phyloP scores from a whole-genome alignment of 1,284 basidiomycete species.

The Apiotrichum brassicae region DNA sequence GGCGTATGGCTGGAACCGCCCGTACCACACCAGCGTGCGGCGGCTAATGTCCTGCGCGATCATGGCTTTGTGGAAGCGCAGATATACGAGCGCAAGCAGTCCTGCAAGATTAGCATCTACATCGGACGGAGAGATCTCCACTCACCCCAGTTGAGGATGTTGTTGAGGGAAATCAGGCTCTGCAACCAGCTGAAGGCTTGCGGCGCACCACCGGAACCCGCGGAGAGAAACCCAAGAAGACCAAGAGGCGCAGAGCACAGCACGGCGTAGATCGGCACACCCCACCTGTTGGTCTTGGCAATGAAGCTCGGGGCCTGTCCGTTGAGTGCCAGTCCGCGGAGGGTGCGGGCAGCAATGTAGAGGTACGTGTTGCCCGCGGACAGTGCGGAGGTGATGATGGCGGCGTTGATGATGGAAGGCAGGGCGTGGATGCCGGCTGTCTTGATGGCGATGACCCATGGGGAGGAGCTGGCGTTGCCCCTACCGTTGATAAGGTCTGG shows the following conservation, averaged over 20 bases:
- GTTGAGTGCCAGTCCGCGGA: constrained; percentile 56
- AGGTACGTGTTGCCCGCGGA: constrained; percentile 54
- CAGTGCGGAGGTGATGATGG: constrained; percentile 51
- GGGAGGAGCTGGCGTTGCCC: constrained; percentile 55
- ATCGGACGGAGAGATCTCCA: constrained; percentile 64
- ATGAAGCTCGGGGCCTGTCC: constrained; percentile 64
- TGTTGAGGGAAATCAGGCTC: constrained; percentile 55
- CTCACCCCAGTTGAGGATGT: constrained; percentile 57
- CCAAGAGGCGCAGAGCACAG: constrained; percentile 59
- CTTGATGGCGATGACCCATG: constrained; percentile 73
- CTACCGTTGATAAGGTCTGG: constrained; percentile 53
- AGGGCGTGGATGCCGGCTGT: constrained; percentile 67
- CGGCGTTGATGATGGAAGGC: constrained; percentile 57
- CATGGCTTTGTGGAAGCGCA: constrained; percentile 28
- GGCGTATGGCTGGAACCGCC: constrained; percentile 24
- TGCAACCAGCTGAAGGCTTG: constrained; percentile 69
- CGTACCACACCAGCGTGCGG: constrained; percentile 17
- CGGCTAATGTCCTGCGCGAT: constrained; percentile 25
- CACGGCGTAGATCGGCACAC: constrained; percentile 67
- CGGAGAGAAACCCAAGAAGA: constrained; percentile 53
- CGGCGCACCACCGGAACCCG: constrained; percentile 55
- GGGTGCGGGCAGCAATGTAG: constrained; percentile 53
- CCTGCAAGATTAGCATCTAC: constrained; percentile 62
- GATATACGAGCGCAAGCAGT: constrained; percentile 17
- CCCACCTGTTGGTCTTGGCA: constrained; percentile 57